Conservation (phyloP, 495 filamentous ascomycete species). For the Aspergillus sclerotiicarbonarius region DNA sequence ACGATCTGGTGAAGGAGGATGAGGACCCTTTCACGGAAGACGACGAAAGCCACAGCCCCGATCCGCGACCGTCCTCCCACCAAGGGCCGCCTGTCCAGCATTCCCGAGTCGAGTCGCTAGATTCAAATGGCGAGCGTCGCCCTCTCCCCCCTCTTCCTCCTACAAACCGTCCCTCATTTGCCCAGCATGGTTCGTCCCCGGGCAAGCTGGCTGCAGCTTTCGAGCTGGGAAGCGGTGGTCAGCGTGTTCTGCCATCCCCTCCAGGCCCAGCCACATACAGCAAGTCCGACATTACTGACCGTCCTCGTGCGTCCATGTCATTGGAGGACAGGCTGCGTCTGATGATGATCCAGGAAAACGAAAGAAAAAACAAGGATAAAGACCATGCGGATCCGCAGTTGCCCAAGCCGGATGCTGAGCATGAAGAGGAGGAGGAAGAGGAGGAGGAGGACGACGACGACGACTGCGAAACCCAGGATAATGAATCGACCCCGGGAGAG, state of each 20-base stretch:
- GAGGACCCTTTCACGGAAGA: conserved; percentile 68
- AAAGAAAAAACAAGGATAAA: conserved; percentile 28
- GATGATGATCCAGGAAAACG: conserved; percentile 70
- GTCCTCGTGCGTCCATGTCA: conserved; percentile 67
- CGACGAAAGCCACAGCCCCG: conserved; percentile 61
- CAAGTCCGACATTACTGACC: conserved; percentile 69
- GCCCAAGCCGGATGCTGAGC: not conserved
- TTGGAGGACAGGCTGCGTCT: conserved; percentile 78
- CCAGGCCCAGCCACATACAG: conserved; percentile 60
- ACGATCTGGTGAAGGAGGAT: conserved; percentile 48
- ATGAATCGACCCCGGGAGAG: conserved; percentile 28
- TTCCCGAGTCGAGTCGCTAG: conserved; percentile 61
- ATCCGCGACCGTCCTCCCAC: conserved; percentile 38
- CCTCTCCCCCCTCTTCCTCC: conserved; percentile 74
- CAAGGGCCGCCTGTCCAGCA: conserved; percentile 31
- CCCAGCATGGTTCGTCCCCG: conserved; percentile 43
- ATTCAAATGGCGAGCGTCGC: conserved; percentile 70
- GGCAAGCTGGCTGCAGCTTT: conserved; percentile 57
- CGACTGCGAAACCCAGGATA: conserved; percentile 1
- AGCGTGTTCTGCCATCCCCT: conserved; percentile 63
- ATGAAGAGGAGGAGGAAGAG: not conserved
- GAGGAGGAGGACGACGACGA: no score
- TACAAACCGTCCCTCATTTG: conserved; percentile 33
- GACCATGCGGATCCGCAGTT: conserved; percentile 1
- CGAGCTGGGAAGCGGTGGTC: conserved; percentile 59